Base-by-base conservation (phyloP, 129 eudicot species). In the Cynara cardunculus region DNA sequence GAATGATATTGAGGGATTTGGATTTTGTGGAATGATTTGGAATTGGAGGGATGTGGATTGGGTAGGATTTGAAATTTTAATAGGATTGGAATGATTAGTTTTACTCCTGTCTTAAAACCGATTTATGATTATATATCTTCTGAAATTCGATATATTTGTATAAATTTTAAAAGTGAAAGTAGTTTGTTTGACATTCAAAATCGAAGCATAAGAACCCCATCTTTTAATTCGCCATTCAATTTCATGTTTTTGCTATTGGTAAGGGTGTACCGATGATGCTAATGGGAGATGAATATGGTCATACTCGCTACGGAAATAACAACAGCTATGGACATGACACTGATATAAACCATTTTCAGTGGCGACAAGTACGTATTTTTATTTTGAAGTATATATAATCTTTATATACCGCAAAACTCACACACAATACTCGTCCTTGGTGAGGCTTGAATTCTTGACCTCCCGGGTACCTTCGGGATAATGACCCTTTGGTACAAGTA, bases 211-310 rank as follows among this genome's bases (percentile, higher is more conserved):
- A 49, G 62, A 49, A 49, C 62, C 18, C 62, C 5, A 56, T 18
- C 22, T 19, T n/a, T 18, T 56, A 56, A 56, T 56, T 56, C 5
- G 9, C 5, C 24, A 56, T 64, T 26, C 6, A 22, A 28, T 30
- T 44, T 30, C 35, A 31, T 68, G 67, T 53, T 19, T 49, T 34
- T 68, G 13, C 27, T 37, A 74, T 59, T 26, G 72, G 68, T 34
- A 71, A 91, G 99, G 99, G 97, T 75, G 88, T 91, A 69, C 99
- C 99, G 32, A 95, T 95, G 99, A 92, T 95, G 96, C 90, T 94
- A 62, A 94, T 95, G 99, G 99, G 99, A 74, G 99, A 95, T 87
- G 99, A 95, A 46, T 95, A 95, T 78, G 99, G 88, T 30, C 99
- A 95, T 84, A 90, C 99, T 80, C 96, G 99, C 68, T 69, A 86